Base-by-base conservation (phyloP, 805 yeast genomes). In the Metschnikowia vanudenii region DNA sequence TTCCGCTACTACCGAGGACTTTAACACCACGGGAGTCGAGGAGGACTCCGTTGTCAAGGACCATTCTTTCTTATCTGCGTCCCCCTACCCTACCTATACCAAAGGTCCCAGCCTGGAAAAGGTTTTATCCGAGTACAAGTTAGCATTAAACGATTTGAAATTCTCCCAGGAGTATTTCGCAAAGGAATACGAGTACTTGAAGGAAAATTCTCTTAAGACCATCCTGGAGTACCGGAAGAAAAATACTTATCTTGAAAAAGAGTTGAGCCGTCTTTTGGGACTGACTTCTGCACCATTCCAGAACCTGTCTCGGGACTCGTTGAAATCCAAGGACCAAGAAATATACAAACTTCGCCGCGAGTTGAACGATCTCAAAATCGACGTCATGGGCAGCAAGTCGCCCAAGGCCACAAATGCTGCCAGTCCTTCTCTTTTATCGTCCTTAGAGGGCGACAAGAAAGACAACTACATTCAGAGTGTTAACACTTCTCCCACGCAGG, bases 141-240 rank as follows among this genome's bases (percentile, higher is more conserved):
- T 85, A 0, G 89, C 90, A 0, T 67, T 85, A 41, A 76, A 73
- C 46, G 94, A 85, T 60, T 68, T 85, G 43, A 82, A 84, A 53
- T 78, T 85, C 59, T 85, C 89, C 2, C 89, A 85, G 61, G 81
- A 75, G 49, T 85, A 83, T 58, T 66, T 85, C 45, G 75, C 84
- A 2, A 80, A 81, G 57, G 87, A 84, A 55, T 85, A 76, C 56
- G 86, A 83, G 52, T 79, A 81, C 49, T 86, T 85, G 45, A 73
- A 85, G 46, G 75, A 75, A 13, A 78, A 76, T 49, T 79, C 82
- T 46, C 62, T 71, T 42, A 75, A 75, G 47, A 68, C 78, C 2
- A 74, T 83, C 40, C 81, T 77, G 53, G 76, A 76, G 37, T 68
- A 81, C 52, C 71, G 82, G 18, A 68, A 73, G 47, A 81, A 80